phyloP scores from a whole-genome alignment of 2,329 filamentous ascomycete species.

The Ilyonectria mors-panacis region DNA sequence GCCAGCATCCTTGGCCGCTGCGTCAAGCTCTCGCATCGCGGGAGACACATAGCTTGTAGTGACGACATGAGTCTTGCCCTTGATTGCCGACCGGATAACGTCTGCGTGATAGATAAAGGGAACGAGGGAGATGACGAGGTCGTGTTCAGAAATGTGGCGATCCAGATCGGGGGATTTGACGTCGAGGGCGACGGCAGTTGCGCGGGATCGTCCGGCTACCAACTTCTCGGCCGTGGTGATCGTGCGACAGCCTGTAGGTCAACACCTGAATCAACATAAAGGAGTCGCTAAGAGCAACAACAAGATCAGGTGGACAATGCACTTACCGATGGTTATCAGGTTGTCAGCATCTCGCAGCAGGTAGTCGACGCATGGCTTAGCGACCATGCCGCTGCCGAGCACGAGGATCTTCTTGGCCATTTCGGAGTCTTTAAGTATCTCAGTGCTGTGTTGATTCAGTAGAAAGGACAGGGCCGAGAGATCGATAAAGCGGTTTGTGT shows the following conservation, averaged over 20 bases:
- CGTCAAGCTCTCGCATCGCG: constrained; percentile 77
- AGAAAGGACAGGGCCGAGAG: no score
- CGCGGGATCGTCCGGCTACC: neutral
- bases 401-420: constrained; percentile 33
- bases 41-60: constrained; percentile 83
- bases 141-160: constrained; percentile 27
- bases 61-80: constrained; percentile 79
- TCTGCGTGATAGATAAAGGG: constrained; percentile 43
- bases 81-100: constrained; percentile 79
- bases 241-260: constrained; percentile 32
- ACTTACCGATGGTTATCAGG: constrained; percentile 35
- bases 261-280: no score
- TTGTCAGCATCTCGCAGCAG: constrained; percentile 32
- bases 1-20: constrained; percentile 73
- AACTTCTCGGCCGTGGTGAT: constrained; percentile 22
- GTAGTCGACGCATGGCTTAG: constrained; percentile 40
- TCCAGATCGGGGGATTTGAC: constrained; percentile 38
- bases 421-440: neutral
- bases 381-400: constrained; percentile 37
- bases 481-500: no score
- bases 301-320: neutral
- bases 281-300: neutral
- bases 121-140: constrained; percentile 46
- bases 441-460: no score
- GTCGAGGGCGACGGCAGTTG: constrained; percentile 33